Evolutionary conservation across 2,329 filamentous ascomycete genomes (phyloP).

Genomic region (Diaporthe velutina): DNA sequence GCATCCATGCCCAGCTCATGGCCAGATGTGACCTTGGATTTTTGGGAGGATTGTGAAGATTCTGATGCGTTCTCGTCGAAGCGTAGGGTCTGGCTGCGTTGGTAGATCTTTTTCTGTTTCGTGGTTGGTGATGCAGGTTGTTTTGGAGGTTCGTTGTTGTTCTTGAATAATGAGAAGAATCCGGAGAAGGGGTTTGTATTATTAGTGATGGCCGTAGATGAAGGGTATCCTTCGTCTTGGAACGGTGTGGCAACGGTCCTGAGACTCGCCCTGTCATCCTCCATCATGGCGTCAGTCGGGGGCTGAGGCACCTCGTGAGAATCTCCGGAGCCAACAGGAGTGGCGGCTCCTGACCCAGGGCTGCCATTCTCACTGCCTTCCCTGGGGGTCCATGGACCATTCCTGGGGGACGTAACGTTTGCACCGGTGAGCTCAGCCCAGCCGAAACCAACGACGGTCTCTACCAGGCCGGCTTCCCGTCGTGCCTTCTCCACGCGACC

Average conservation of each 20-base stretch:
- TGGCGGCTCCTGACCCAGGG: conserved; percentile 47
- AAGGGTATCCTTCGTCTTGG: conserved; percentile 46
- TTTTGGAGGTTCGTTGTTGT: conserved; percentile 66
- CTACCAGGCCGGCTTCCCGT: conserved; percentile 90
- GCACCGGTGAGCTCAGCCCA: conserved; percentile 90
- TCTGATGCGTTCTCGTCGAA: conserved; percentile 53
- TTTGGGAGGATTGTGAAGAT: conserved; percentile 49
- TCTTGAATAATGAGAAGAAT: conserved; percentile 80
- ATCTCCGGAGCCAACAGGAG: conserved; percentile 51
- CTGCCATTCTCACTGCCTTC: conserved; percentile 44
- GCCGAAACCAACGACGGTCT: conserved; percentile 92
- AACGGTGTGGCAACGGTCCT: conserved; percentile 57
- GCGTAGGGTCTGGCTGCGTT: conserved; percentile 80
- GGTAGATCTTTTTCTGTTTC: conserved; percentile 79
- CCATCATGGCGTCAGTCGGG: conserved; percentile 71
- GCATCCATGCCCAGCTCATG: conserved; percentile 60
- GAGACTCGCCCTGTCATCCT: conserved; percentile 74
- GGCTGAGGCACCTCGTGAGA: conserved; percentile 78
- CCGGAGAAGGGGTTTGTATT: conserved; percentile 66
- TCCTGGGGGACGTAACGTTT: conserved; percentile 65
- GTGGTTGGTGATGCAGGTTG: conserved; percentile 59
- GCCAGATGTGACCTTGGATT: conserved; percentile 62
- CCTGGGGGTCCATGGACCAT: conserved; percentile 57
- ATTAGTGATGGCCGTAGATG: conserved; percentile 52
- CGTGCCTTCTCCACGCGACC: conserved; percentile 95